Conservation (phyloP, 1,139 yeast genomes). For the Protomyces inundatus region DNA sequence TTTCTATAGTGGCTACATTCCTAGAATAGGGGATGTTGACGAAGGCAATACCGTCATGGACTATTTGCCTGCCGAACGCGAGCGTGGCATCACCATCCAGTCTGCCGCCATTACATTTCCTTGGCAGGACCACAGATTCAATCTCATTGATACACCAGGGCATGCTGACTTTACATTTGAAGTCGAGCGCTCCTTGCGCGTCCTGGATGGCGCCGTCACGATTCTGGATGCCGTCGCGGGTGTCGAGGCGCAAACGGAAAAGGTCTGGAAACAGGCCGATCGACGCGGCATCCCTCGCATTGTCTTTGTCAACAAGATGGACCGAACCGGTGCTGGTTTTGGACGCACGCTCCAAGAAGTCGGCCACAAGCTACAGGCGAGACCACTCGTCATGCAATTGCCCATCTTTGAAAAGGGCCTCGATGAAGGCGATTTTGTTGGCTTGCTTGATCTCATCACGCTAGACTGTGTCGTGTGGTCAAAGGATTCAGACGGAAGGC, state of each 20-base stretch:
- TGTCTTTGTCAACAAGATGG: constrained; percentile 90
- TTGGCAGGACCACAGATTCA: constrained; percentile 73
- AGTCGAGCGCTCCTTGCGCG: constrained; percentile 81
- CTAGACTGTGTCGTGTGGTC: constrained; percentile 63
- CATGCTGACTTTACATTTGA: constrained; percentile 97
- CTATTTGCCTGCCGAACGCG: constrained; percentile 80
- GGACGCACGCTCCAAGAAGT: constrained; percentile 84
- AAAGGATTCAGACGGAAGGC: constrained; percentile 49
- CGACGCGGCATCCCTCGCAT: constrained; percentile 62
- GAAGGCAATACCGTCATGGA: constrained; percentile 97
- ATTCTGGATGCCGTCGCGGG: constrained; percentile 95
- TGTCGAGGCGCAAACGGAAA: constrained; percentile 96
- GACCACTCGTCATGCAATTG: constrained; percentile 68
- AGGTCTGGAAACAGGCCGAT: constrained; percentile 87
- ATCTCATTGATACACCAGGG: constrained; percentile 94
- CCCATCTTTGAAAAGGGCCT: constrained; percentile 54
- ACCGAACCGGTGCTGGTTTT: constrained; percentile 90
- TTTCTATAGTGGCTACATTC: constrained; percentile 75
- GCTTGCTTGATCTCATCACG: constrained; percentile 78
- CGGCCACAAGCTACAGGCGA: constrained; percentile 67
- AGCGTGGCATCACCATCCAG: constrained; percentile 92
- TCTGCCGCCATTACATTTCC: constrained; percentile 92
- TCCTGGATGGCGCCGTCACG: constrained; percentile 88
- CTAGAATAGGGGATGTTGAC: constrained; percentile 82
- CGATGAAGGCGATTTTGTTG: constrained; percentile 49